These are phyloP conservation scores for Peronosclerospora sorghi DNA, from an alignment of 352 stramenopile species.

Conservation along the genomic window DNA sequence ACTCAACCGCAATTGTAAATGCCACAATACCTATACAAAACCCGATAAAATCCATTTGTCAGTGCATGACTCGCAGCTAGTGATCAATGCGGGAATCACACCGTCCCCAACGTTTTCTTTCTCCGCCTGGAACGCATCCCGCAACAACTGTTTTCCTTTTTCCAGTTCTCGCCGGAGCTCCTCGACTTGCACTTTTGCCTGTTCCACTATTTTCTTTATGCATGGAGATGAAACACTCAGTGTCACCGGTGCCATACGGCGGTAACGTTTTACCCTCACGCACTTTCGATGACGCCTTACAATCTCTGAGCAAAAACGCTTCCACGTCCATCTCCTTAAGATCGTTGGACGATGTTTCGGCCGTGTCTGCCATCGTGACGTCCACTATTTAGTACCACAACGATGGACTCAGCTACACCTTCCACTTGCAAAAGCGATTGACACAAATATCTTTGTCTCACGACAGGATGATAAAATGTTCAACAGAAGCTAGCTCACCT, in stretches of 20 bases:
- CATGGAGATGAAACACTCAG: neutral
- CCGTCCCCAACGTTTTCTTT: constrained; percentile 42
- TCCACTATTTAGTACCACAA: constrained; percentile 2
- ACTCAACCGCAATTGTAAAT: constrained; percentile 44
- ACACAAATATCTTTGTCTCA: no score
- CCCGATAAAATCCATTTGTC: neutral
- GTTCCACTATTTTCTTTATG: constrained; percentile 43
- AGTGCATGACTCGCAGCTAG: constrained; percentile 1
- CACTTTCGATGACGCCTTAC: constrained; percentile 32
- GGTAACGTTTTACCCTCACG: neutral
- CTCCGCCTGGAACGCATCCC: constrained; percentile 43
- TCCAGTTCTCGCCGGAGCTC: constrained; percentile 44
- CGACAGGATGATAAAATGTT: no score
- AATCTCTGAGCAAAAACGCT: constrained; percentile 35
- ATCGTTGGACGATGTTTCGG: constrained; percentile 1
- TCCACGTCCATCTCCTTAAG: constrained; percentile 31
- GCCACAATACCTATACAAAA: no score
- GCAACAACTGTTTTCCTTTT: constrained; percentile 39
- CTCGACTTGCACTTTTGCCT: constrained; percentile 32
- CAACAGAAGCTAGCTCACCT: neutral
- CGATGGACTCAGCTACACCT: no score
- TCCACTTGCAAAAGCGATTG: no score
- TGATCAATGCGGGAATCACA: neutral
- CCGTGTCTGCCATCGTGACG: neutral
- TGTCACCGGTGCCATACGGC: neutral